Evolutionary conservation across 2,329 filamentous ascomycete species (phyloP).

Genomic region (Talaromyces sp.): DNA sequence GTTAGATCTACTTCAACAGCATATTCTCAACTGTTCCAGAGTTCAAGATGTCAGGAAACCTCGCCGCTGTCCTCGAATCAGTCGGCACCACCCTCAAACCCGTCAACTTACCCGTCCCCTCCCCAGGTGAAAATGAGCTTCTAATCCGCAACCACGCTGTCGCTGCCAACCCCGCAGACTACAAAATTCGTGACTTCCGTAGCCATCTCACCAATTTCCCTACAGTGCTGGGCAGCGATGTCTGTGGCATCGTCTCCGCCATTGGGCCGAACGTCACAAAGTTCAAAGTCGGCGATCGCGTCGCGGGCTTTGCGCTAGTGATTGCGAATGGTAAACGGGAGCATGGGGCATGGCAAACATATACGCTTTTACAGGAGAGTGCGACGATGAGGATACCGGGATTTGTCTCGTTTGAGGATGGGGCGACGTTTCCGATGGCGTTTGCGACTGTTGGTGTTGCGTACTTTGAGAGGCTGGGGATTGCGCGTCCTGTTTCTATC

Average conservation of each 20-base stretch:
- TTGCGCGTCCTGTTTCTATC: not conserved
- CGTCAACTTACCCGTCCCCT: slow-evolving; percentile 13
- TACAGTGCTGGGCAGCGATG: slow-evolving; percentile 26
- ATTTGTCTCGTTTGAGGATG: slow-evolving; percentile 21
- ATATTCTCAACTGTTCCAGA: not conserved
- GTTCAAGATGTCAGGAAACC: not conserved
- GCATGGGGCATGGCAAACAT: slow-evolving; percentile 6
- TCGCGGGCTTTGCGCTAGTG: slow-evolving; percentile 24
- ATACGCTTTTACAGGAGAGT: slow-evolving; percentile 5
- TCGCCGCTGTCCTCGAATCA: slow-evolving; percentile 6
- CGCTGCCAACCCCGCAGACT: slow-evolving; percentile 31
- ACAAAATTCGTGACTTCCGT: slow-evolving; percentile 27
- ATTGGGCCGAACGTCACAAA: slow-evolving; percentile 25
- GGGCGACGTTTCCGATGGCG: slow-evolving; percentile 7
- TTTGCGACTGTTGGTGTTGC: slow-evolving; percentile 7
- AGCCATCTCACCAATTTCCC: slow-evolving; percentile 23
- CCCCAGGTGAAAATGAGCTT: slow-evolving; percentile 20
- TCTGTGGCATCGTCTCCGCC: slow-evolving; percentile 28
- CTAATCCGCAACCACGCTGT: slow-evolving; percentile 24
- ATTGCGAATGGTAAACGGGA: not conserved
- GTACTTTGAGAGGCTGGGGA: not conserved
- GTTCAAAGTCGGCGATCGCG: slow-evolving; percentile 29
- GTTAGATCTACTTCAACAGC: not conserved
- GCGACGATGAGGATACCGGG: slow-evolving; percentile 17
- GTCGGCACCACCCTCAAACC: not conserved